Evolutionary conservation across 495 filamentous ascomycete genomes (phyloP).

Genomic region (Neurospora sp.): DNA sequence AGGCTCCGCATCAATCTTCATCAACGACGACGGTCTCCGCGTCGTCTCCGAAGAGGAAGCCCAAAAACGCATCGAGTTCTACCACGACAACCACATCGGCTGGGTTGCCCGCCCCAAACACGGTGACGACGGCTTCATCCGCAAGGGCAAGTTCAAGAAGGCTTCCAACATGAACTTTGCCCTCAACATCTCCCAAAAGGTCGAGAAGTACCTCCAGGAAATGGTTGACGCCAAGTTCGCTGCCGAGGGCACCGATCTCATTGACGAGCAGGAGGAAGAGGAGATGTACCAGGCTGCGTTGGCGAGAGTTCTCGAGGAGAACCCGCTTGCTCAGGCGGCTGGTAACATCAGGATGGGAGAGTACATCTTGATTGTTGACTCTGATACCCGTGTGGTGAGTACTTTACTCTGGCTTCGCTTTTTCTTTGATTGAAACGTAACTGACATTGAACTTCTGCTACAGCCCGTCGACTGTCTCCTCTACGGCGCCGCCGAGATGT

Average conservation of each 20-base stretch:
- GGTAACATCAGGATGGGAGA: constrained; percentile 66
- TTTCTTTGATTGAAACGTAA: background rate
- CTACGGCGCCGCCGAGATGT: constrained; percentile 64
- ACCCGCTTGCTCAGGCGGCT: constrained; percentile 59
- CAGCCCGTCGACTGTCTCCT: constrained; percentile 52
- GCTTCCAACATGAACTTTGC: constrained; percentile 74
- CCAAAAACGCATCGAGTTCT: constrained; percentile 49
- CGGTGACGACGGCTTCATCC: constrained; percentile 45
- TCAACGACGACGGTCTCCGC: constrained; percentile 67
- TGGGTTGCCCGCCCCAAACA: constrained; percentile 58
- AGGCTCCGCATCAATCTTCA: constrained; percentile 59
- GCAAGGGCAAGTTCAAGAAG: constrained; percentile 56
- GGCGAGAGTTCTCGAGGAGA: constrained; percentile 52
- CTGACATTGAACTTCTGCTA: background rate
- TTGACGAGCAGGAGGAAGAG: constrained; percentile 56
- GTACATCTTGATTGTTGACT: constrained; percentile 64
- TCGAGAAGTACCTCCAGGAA: constrained; percentile 53
- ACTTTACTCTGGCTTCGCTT: background rate
- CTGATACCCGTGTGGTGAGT: constrained; percentile 53
- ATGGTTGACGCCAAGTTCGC: constrained; percentile 17
- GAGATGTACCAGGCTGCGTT: constrained; percentile 51
- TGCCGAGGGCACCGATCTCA: constrained; percentile 39
- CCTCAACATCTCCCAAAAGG: constrained; percentile 55
- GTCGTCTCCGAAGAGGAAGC: constrained; percentile 50
- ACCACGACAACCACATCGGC: constrained; percentile 58